These are phyloP conservation scores for Thoreauomyces humboldtii DNA, from an alignment of 192 early-diverging fungal genomes.

Conservation along the genomic window DNA sequence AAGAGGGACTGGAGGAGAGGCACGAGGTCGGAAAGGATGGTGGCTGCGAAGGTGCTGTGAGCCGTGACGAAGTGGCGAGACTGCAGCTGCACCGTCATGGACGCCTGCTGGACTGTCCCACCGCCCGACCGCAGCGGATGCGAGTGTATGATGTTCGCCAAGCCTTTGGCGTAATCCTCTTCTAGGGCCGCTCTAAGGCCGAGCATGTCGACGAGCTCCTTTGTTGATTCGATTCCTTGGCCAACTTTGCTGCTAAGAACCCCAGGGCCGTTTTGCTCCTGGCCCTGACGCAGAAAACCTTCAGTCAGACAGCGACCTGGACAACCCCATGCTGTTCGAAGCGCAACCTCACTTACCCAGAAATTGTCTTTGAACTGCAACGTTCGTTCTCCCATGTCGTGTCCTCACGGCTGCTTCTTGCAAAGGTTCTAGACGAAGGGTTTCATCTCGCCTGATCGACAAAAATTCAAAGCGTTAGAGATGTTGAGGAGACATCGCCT, in stretches of 20 bases:
- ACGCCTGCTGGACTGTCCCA: not conserved
- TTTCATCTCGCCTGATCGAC: no score
- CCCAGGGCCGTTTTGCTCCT: not conserved
- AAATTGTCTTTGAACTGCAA: no score
- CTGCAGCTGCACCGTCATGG: not conserved
- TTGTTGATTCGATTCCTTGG: not conserved
- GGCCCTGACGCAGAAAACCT: no score
- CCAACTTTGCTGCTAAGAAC: not conserved
- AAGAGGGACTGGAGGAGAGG: not conserved
- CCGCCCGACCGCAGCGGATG: not conserved
- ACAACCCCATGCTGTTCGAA: no score
- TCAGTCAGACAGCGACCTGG: no score
- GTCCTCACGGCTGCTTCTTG: no score
- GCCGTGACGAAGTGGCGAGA: not conserved
- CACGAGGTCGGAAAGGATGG: not conserved
- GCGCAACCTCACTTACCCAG: no score
- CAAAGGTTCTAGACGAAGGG: no score
- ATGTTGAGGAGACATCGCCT: no score
- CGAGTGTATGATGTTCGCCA: not conserved
- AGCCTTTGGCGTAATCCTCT: conserved; percentile 1
- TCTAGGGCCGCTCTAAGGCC: not conserved
- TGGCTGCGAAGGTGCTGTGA: not conserved
- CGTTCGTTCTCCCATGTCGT: no score
- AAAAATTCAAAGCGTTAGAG: no score
- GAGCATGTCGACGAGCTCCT: not conserved